A percentile compares a stretch with the other conserved stretches of the same genome.
phyloP scores from a whole-genome alignment of 2,329 filamentous ascomycete species.

The Zymoseptoria ardabiliae region DNA sequence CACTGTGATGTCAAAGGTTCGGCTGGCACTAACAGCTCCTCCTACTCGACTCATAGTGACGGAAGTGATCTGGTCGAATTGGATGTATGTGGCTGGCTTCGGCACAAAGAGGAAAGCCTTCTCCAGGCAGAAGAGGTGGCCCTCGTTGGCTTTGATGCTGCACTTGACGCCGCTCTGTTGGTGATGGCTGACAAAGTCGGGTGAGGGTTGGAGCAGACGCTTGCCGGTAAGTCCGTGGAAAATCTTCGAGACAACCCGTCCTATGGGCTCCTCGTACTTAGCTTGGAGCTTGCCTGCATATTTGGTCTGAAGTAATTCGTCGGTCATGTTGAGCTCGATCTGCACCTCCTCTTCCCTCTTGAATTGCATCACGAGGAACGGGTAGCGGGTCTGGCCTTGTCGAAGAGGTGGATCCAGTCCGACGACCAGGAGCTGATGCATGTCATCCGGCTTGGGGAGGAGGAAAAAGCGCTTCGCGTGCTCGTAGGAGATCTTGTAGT shows the following conservation, averaged over 20 bases:
- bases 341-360: slow-evolving; percentile 97
- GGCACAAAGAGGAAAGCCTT: slow-evolving; percentile 99
- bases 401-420: slow-evolving; percentile 90
- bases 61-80: slow-evolving; percentile 83
- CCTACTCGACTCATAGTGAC: slow-evolving; percentile 95
- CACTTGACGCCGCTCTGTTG: slow-evolving; percentile 95
- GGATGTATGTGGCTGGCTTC: slow-evolving; percentile 94
- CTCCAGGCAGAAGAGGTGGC: slow-evolving; percentile 92
- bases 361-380: slow-evolving; percentile 98
- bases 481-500: slow-evolving; percentile 99
- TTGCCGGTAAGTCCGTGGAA: slow-evolving; percentile 92
- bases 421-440: slow-evolving; percentile 89
- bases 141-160: slow-evolving; percentile 99
- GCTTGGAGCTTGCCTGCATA: slow-evolving; percentile 85
- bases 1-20: slow-evolving; percentile 95
- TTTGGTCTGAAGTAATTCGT: slow-evolving; percentile 73
- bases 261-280: slow-evolving; percentile 88
- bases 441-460: slow-evolving; percentile 94
- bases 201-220: slow-evolving; percentile 87
- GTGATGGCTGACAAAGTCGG: slow-evolving; percentile 91
- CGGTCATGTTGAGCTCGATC: slow-evolving; percentile 91
- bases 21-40: slow-evolving; percentile 83
- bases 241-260: slow-evolving; percentile 89
- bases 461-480: slow-evolving; percentile 98
- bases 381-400: slow-evolving; percentile 95